A percentile compares a stretch with the other conserved stretches of the same genome.
These are phyloP conservation scores for Verticillium alfalfae DNA, from an alignment of 2,329 filamentous ascomycete genomes.

Conservation along the genomic window DNA sequence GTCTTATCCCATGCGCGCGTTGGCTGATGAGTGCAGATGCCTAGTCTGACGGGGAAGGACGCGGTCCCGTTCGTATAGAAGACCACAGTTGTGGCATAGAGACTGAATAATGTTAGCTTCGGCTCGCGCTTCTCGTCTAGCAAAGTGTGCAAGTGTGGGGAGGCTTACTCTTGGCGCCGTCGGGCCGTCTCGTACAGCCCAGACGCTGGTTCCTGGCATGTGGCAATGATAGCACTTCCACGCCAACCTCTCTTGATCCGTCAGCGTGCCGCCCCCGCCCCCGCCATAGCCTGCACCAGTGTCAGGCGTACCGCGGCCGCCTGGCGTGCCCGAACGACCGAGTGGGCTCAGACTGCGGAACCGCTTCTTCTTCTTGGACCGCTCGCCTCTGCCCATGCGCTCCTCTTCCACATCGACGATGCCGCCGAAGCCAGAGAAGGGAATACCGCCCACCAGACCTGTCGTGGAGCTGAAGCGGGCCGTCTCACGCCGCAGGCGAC, in stretches of 20 bases:
- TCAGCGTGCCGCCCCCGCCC: slow-evolving; percentile 59
- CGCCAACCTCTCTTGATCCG: slow-evolving; percentile 69
- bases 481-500: slow-evolving; percentile 82
- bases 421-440: slow-evolving; percentile 46
- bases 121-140: not conserved
- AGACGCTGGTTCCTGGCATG: slow-evolving; percentile 84
- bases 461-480: slow-evolving; percentile 85
- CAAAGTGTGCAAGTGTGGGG: not conserved
- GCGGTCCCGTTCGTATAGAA: slow-evolving; percentile 82
- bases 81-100: slow-evolving; percentile 89
- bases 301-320: slow-evolving; percentile 75
- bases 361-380: slow-evolving; percentile 90
- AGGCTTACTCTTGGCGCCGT: slow-evolving; percentile 69
- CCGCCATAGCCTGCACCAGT: slow-evolving; percentile 64
- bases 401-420: slow-evolving; percentile 58
- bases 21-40: slow-evolving; percentile 10
- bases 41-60: slow-evolving; percentile 55
- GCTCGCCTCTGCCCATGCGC: slow-evolving; percentile 83
- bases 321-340: slow-evolving; percentile 61
- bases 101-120: slow-evolving; percentile 44
- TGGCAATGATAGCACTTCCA: slow-evolving; percentile 89
- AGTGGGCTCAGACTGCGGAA: slow-evolving; percentile 84
- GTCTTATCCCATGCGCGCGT: slow-evolving; percentile 5
- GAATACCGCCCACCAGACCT: slow-evolving; percentile 72
- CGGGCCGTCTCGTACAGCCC: slow-evolving; percentile 92